Percentiles rank a stretch among this genome's conserved stretches.
Evolutionary conservation across 495 filamentous ascomycete genomes (phyloP).

Genomic region (Trichoderma erinaceum): DNA sequence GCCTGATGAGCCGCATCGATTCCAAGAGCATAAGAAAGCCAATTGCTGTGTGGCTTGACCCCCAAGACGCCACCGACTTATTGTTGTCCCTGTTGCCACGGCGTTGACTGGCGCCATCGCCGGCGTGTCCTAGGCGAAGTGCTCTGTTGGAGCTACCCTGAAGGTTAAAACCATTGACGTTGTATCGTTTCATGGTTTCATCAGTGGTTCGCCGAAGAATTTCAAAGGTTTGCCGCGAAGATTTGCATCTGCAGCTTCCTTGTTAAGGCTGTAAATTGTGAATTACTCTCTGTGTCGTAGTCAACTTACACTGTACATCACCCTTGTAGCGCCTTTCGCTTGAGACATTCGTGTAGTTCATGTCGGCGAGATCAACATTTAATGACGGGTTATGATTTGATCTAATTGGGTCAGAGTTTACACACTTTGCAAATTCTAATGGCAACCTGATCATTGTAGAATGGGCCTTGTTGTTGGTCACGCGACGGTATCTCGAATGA

Average conservation of each 20-base stretch:
- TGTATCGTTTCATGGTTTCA: not conserved
- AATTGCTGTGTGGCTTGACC: not conserved
- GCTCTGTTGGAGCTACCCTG: not conserved
- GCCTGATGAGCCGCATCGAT: not conserved
- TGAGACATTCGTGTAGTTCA: no score
- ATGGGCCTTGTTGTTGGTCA: slow-evolving; percentile 41
- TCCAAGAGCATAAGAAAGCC: not conserved
- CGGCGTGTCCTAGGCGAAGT: not conserved
- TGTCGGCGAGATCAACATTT: not conserved
- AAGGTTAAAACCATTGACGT: not conserved
- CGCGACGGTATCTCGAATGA: slow-evolving; percentile 29
- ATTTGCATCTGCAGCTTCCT: not conserved
- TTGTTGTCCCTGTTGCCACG: not conserved
- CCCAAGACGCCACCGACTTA: not conserved
- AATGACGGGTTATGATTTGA: not conserved
- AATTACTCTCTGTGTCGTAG: no score
- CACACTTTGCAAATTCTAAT: slow-evolving; percentile 38
- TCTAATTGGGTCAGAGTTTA: slow-evolving; percentile 2
- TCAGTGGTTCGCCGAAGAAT: not conserved
- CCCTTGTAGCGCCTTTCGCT: no score
- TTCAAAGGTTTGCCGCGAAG: not conserved
- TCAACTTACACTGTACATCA: no score
- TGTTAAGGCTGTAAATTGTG: no score
- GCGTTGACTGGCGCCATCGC: not conserved
- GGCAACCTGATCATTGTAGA: slow-evolving; percentile 39